Conservation (phyloP, 2,329 filamentous ascomycete species). For the Fusarium pininemorale region DNA sequence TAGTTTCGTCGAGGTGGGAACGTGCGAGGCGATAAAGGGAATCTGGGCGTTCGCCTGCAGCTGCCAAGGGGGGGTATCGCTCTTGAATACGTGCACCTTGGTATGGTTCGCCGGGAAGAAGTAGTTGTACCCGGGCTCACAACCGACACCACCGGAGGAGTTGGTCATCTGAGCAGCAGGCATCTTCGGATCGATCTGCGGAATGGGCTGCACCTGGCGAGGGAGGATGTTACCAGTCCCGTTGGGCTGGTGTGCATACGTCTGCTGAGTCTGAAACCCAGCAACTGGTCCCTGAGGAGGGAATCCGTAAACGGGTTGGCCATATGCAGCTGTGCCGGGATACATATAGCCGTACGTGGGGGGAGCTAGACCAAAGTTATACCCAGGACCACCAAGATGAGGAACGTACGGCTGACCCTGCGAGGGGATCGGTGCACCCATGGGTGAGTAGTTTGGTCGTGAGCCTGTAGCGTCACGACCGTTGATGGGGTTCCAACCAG, state of each 20-base stretch:
- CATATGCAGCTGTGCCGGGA: slow-evolving; percentile 20
- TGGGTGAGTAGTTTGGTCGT: slow-evolving; percentile 48
- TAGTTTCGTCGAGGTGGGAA: slow-evolving; percentile 63
- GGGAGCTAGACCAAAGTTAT: slow-evolving; percentile 43
- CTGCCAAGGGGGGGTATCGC: slow-evolving; percentile 63
- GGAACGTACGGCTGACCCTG: slow-evolving; percentile 53
- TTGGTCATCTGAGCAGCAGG: slow-evolving; percentile 66
- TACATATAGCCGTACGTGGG: slow-evolving; percentile 41
- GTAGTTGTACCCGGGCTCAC: slow-evolving; percentile 71
- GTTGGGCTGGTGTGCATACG: slow-evolving; percentile 50
- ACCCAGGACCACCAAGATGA: slow-evolving; percentile 49
- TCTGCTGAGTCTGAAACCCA: slow-evolving; percentile 42
- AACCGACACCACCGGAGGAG: slow-evolving; percentile 64
- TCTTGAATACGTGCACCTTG: slow-evolving; percentile 67
- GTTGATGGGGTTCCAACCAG: slow-evolving; percentile 53
- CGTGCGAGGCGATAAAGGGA: slow-evolving; percentile 59
- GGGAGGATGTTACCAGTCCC: slow-evolving; percentile 48
- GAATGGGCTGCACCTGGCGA: slow-evolving; percentile 54
- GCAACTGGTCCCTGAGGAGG: slow-evolving; percentile 18
- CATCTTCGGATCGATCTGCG: slow-evolving; percentile 55
- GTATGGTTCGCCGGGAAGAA: slow-evolving; percentile 67
- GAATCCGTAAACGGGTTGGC: slow-evolving; percentile 12
- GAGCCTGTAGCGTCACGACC: slow-evolving; percentile 49
- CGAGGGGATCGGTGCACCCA: slow-evolving; percentile 45
- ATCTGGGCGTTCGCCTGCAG: slow-evolving; percentile 53